A percentile compares a stretch with the other conserved stretches of the same genome.
Evolutionary conservation across 2,329 filamentous ascomycete species (phyloP).

Genomic region (Clonostachys solani): DNA sequence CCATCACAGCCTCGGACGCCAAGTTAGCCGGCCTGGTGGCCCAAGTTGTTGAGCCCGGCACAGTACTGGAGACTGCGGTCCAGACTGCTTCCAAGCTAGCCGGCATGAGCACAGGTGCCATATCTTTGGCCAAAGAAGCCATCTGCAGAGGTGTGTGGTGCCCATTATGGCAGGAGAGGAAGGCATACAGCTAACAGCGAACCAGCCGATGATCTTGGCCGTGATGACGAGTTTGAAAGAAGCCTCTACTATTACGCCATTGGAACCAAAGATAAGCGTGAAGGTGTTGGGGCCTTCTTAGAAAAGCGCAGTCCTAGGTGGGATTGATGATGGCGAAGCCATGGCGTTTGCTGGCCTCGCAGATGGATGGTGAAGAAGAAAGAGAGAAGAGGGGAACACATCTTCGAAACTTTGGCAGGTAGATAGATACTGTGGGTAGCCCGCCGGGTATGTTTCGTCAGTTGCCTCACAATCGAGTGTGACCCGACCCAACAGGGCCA

Average conservation of each 20-base stretch:
- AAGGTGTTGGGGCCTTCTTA: constrained; percentile 21
- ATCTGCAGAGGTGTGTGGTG: constrained; percentile 14
- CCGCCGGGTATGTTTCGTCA: too few relatives aligned
- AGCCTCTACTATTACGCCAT: constrained; percentile 28
- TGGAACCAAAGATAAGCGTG: constrained; percentile 19
- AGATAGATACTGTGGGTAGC: too few relatives aligned
- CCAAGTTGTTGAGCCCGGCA: constrained; percentile 16
- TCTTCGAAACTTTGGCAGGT: too few relatives aligned
- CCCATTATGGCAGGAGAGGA: too few relatives aligned
- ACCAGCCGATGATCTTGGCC: constrained; percentile 15
- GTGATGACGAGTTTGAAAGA: constrained; percentile 23
- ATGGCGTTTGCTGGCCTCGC: too few relatives aligned
- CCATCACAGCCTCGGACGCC: constrained; percentile 18
- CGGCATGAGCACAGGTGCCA: constrained; percentile 13
- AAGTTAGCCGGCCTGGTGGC: constrained; percentile 15
- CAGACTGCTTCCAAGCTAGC: constrained; percentile 14
- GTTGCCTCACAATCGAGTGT: too few relatives aligned
- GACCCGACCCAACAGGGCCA: too few relatives aligned
- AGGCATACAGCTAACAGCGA: background rate
- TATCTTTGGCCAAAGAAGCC: constrained; percentile 19
- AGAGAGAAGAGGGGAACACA: too few relatives aligned
- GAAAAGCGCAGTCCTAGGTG: constrained; percentile 12
- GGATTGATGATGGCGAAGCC: background rate
- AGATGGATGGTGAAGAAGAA: too few relatives aligned
- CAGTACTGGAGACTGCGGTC: constrained; percentile 16